Conservation (phyloP, 495 filamentous ascomycete genomes). For the Daldinia loculata region DNA sequence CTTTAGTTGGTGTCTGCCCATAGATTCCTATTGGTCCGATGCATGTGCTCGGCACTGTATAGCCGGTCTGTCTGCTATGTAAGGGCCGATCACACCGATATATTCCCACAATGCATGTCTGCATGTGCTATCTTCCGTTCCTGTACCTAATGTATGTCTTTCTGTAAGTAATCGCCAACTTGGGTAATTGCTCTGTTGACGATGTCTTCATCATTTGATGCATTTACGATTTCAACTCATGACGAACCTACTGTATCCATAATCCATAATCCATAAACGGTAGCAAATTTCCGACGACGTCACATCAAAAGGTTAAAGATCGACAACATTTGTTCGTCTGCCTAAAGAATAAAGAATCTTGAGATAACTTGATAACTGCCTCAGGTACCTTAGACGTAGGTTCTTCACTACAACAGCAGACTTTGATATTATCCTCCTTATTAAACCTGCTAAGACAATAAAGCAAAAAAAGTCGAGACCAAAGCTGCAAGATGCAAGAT, state of each 20-base stretch:
- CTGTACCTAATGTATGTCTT: neutral
- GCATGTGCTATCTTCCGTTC: neutral
- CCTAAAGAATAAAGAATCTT: neutral
- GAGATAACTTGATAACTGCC: neutral
- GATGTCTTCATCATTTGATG: neutral
- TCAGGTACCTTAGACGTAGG: neutral
- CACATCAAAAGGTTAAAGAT: neutral
- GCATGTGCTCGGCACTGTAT: neutral
- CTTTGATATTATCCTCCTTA: neutral
- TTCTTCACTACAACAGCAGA: neutral
- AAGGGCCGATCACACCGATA: conserved; percentile 29
- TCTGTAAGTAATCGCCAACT: neutral
- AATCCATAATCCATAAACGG: neutral
- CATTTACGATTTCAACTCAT: neutral
- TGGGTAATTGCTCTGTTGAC: neutral
- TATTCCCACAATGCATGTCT: neutral
- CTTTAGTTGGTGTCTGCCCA: conserved; percentile 22
- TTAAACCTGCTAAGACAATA: neutral
- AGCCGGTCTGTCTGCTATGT: neutral
- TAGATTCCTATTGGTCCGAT: conserved; percentile 15
- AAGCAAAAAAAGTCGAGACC: conserved; percentile 12
- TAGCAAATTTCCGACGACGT: neutral
- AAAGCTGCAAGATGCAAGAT: conserved; percentile 8
- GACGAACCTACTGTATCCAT: neutral
- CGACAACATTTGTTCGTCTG: neutral